Evolutionary conservation across 2,329 filamentous ascomycete species (phyloP).

Genomic region (Aspergillus ustus): DNA sequence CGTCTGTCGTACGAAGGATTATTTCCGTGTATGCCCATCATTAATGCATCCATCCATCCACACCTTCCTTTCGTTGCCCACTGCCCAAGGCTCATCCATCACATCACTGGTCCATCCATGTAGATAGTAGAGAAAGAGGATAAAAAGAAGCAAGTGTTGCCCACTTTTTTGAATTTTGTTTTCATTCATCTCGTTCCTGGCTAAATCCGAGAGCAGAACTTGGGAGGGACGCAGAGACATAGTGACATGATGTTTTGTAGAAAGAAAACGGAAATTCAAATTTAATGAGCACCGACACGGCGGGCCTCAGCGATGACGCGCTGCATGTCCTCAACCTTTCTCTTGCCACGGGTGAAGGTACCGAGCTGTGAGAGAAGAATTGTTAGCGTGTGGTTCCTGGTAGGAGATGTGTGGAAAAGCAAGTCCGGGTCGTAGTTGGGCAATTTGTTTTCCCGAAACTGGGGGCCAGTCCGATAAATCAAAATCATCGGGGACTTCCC

Average conservation of each 20-base stretch:
- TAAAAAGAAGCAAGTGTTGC: conserved; percentile 3
- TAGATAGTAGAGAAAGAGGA: not conserved
- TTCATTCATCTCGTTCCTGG: conserved; percentile 33
- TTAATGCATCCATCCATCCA: no score
- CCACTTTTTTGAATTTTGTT: conserved; percentile 26
- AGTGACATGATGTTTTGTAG: conserved; percentile 14
- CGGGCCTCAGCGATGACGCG: conserved; percentile 97
- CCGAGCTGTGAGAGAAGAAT: conserved; percentile 69
- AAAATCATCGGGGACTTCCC: not conserved
- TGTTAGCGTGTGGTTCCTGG: conserved; percentile 24
- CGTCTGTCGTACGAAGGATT: not conserved
- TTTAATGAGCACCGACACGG: conserved; percentile 70
- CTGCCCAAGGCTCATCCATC: not conserved
- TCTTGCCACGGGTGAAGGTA: conserved; percentile 98
- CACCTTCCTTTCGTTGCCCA: not conserved
- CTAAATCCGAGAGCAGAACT: conserved; percentile 17
- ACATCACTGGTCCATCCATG: not conserved
- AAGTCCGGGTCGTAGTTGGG: not conserved
- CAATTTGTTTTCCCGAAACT: no score
- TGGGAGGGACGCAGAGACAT: conserved; percentile 19
- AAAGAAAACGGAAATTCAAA: conserved; percentile 22
- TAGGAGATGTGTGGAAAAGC: not conserved
- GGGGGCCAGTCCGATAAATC: no score
- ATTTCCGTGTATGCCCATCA: not conserved
- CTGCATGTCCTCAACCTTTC: conserved; percentile 99